Conservation (phyloP, 2,329 filamentous ascomycete species). For the Pseudogymnoascus sp. region DNA sequence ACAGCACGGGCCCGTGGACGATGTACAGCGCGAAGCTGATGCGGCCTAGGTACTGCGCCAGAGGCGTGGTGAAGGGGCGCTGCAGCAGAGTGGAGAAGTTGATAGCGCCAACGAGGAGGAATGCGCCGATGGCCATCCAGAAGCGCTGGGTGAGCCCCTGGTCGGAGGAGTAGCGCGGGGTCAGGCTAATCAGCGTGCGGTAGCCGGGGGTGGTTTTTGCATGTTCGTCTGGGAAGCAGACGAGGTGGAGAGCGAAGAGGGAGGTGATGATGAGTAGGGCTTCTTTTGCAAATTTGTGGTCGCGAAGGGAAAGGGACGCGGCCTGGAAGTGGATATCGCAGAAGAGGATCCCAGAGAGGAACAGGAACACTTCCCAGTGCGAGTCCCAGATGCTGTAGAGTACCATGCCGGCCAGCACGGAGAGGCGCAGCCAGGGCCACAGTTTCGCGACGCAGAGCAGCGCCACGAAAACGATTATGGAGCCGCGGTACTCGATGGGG, state of each 20-base stretch:
- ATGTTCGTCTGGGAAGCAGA: slow-evolving; percentile 23
- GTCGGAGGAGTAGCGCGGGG: neutral
- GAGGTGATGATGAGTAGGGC: neutral
- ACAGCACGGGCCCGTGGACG: slow-evolving; percentile 54
- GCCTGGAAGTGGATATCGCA: slow-evolving; percentile 52
- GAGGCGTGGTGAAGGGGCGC: slow-evolving; percentile 36
- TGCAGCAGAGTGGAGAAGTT: slow-evolving; percentile 26
- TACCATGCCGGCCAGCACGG: slow-evolving; percentile 44
- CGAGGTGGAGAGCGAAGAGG: slow-evolving; percentile 6
- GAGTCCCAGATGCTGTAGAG: slow-evolving; percentile 48
- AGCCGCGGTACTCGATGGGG: slow-evolving; percentile 55
- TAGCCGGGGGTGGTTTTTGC: neutral
- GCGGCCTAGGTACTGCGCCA: slow-evolving; percentile 52
- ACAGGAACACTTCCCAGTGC: slow-evolving; percentile 25
- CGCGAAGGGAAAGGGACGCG: neutral
- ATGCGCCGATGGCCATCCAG: slow-evolving; percentile 15
- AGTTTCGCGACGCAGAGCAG: neutral
- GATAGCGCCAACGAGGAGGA: slow-evolving; percentile 21
- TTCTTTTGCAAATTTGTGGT: neutral
- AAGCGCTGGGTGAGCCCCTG: slow-evolving; percentile 8
- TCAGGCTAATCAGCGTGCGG: neutral
- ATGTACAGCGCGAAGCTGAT: slow-evolving; percentile 57
- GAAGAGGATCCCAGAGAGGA: slow-evolving; percentile 52
- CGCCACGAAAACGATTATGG: slow-evolving; percentile 45
- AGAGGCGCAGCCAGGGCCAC: slow-evolving; percentile 35